These are phyloP conservation scores for Flaveria trinervia DNA, from an alignment of 129 eudicot species.

Conservation along the genomic window DNA sequence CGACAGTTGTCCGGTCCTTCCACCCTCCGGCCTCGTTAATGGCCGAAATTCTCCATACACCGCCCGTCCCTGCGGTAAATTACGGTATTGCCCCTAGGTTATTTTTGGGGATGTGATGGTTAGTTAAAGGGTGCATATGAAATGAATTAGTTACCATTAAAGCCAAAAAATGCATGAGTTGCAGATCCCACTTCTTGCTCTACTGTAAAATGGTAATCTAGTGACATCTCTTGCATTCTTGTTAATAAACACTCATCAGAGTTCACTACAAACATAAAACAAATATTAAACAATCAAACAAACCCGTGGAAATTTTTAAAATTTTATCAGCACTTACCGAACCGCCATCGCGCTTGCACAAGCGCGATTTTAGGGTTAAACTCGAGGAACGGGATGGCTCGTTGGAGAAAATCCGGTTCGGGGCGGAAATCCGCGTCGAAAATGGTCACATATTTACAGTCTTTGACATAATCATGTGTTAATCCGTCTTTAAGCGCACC, in stretches of 20 bases:
- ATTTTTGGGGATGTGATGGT: background rate
- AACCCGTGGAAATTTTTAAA: background rate
- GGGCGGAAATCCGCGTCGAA: conserved; percentile 98
- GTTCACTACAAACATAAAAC: conserved; percentile 54
- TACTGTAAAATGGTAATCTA: conserved; percentile 90
- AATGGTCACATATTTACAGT: conserved; percentile 80
- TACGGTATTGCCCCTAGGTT: conserved; percentile 27
- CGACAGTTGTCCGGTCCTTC: conserved; percentile 95
- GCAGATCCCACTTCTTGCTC: conserved; percentile 99
- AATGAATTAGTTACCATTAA: conserved; percentile 58
- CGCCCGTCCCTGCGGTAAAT: conserved; percentile 74
- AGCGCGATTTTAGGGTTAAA: conserved; percentile 80
- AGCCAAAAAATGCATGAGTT: conserved; percentile 97
- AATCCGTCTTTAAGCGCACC: conserved; percentile 96
- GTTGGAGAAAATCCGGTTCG: conserved; percentile 83
- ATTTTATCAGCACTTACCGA: conserved; percentile 52
- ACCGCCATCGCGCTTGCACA: conserved; percentile 93
- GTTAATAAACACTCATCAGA: conserved; percentile 88
- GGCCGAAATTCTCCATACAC: conserved; percentile 90
- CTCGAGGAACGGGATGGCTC: conserved; percentile 79
- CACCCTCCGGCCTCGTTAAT: conserved; percentile 97
- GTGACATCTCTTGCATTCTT: conserved; percentile 98
- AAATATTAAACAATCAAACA: background rate
- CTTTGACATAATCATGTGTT: conserved; percentile 68
- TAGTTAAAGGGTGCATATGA: background rate